Base-by-base conservation (phyloP, 331 rosid genomes). In the Cydonia oblonga region DNA sequence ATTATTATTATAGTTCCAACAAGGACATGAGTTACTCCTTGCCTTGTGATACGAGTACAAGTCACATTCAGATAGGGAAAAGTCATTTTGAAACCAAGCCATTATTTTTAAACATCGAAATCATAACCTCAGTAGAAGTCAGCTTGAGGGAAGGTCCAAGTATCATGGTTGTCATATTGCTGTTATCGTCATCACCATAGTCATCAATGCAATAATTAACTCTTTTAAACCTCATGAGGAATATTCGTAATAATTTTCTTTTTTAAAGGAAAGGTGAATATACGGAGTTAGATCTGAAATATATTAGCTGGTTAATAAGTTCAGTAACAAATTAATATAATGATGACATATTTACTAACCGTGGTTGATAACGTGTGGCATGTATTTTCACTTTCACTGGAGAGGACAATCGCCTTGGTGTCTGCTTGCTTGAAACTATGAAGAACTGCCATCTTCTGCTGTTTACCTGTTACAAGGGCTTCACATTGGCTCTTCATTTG, bases 401-500 rank as follows among this genome's bases (percentile, higher is more conserved):
- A 90, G 57, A 86, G 81, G 53, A 90, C 82, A 23, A 89, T 66
- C 15, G 92, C 95, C 68, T 64, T 84, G 35, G 89, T 69, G 67
- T 80, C 97, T 59, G 78, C 82, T 68, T 80, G 87, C 81, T 89
- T 86, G 88, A 89, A 85, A 86, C 90, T 89, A 67, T 88, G 93
- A 77, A 95, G 96, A 75, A 87, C 85, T 42, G 97, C 86, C 97
- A 91, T 89, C 80, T 91, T 95, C 79, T 86, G 85, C 57, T 88
- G 96, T 81, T 88, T 91, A 49, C 96, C 96, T 0, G 82, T 82
- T 49, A 84, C 96, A 67, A 95, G 97, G 79, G 97, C 98, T 82
- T 91, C 97, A 35, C 98, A 91, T 78, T 89, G 98, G 79, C 85
- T 86, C 85, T 91, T 95, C 95, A 95, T 88, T 81, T 91, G 90